These are phyloP conservation scores for Aureobasidium lini DNA, from an alignment of 2,329 filamentous ascomycete species.

Conservation along the genomic window DNA sequence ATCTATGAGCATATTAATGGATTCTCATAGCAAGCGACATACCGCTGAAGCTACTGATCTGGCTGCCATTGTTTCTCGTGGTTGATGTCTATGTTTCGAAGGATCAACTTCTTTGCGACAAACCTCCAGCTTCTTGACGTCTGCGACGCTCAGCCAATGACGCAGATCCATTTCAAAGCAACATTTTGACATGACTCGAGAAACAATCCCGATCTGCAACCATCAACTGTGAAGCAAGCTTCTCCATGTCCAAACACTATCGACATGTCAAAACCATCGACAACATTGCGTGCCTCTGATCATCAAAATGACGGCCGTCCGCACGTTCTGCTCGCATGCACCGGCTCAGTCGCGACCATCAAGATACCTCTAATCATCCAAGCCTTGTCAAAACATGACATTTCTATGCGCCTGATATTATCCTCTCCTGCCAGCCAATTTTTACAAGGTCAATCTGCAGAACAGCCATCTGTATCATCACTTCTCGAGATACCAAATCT, in stretches of 20 bases:
- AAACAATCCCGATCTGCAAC: background rate
- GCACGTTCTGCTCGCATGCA: constrained; percentile 59
- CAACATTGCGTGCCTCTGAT: constrained; percentile 27
- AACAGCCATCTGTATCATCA: constrained; percentile 63
- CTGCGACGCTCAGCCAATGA: constrained; percentile 6
- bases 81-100: background rate
- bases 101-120: background rate
- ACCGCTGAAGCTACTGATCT: constrained; percentile 15
- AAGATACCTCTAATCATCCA: constrained; percentile 52
- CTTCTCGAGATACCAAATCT: constrained; percentile 60
- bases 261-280: constrained; percentile 1
- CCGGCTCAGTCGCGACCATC: constrained; percentile 78
- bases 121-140: background rate
- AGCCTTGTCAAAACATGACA: constrained; percentile 47
- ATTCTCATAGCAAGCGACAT: background rate
- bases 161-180: constrained; percentile 12
- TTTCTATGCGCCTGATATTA: constrained; percentile 81
- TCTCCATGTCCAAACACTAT: background rate
- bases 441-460: constrained; percentile 63
- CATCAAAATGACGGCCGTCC: constrained; percentile 43
- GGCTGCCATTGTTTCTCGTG: constrained; percentile 12
- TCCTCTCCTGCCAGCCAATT: constrained; percentile 69
- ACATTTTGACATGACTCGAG: background rate
- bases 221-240: background rate
- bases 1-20: background rate